These are phyloP conservation scores for Calonectria multiphialidica DNA, from an alignment of 2,329 filamentous ascomycete genomes.

Conservation along the genomic window DNA sequence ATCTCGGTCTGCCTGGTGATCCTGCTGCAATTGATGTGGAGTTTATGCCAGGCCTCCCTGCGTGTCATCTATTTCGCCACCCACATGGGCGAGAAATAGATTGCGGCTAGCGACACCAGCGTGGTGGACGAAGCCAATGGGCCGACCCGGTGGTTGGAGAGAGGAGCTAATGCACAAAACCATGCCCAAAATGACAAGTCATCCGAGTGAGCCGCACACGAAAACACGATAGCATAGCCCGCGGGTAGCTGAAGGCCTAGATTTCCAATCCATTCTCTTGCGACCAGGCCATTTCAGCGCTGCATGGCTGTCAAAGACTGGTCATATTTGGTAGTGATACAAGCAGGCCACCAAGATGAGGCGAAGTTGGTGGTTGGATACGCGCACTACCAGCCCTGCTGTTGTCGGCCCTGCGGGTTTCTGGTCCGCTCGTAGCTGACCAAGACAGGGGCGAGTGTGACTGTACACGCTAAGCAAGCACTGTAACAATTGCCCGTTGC, in stretches of 20 bases:
- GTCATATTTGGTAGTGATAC: background rate
- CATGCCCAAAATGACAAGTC: background rate
- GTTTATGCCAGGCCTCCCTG: no score
- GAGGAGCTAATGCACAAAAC: background rate
- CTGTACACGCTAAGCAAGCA: background rate
- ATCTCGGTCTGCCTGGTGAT: no score
- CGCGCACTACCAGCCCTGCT: no score
- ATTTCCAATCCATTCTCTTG: background rate
- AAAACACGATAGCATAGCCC: background rate
- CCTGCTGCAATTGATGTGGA: no score
- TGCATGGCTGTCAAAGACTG: background rate
- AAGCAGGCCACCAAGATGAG: background rate
- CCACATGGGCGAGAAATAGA: background rate
- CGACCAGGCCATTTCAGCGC: background rate
- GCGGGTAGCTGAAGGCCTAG: background rate
- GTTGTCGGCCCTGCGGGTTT: no score
- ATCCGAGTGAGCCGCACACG: background rate
- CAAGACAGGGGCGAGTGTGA: background rate
- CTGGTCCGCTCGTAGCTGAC: background rate
- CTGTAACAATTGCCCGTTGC: background rate
- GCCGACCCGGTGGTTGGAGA: background rate
- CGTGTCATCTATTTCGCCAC: no score
- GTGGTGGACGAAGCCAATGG: background rate
- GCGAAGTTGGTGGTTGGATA: background rate
- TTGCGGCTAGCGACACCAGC: background rate